Conservation (phyloP, 805 yeast genomes). For the Henningerozyma blattae region DNA sequence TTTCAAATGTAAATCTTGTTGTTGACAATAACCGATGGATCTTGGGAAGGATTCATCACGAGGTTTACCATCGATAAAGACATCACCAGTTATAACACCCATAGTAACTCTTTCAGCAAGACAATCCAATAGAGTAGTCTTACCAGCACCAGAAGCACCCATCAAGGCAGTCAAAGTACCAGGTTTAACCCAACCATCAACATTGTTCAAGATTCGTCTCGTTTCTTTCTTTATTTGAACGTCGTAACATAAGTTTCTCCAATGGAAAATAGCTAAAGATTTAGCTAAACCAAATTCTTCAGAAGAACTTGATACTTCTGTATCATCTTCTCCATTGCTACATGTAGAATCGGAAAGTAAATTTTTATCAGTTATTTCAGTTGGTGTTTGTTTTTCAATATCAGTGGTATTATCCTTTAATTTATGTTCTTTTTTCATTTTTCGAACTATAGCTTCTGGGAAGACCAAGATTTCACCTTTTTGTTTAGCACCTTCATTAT, state of each 20-base stretch:
- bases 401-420: constrained; percentile 2
- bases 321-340: constrained; percentile 3
- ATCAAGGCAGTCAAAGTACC: constrained; percentile 70
- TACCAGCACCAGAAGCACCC: constrained; percentile 79
- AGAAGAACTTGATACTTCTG: constrained; percentile 6
- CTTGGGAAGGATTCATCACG: constrained; percentile 49
- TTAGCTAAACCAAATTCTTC: constrained; percentile 22
- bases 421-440: constrained; percentile 29
- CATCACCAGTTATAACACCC: constrained; percentile 61
- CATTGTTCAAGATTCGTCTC: constrained; percentile 48
- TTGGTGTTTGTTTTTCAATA: constrained; percentile 5
- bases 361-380: constrained; percentile 10
- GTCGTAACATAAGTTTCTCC: constrained; percentile 67
- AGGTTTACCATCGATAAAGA: constrained; percentile 51
- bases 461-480: constrained; percentile 53
- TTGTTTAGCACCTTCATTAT: constrained; percentile 40
- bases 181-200: constrained; percentile 77
- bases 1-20: constrained; percentile 59
- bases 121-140: constrained; percentile 61
- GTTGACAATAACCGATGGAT: constrained; percentile 64
- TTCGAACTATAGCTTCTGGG: constrained; percentile 34
- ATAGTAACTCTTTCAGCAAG: constrained; percentile 57
- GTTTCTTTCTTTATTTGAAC: constrained; percentile 50
- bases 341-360: constrained; percentile 14
- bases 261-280: constrained; percentile 49